phyloP scores from a whole-genome alignment of 1,284 basidiomycete species.

The Fomitopsis betulina region DNA sequence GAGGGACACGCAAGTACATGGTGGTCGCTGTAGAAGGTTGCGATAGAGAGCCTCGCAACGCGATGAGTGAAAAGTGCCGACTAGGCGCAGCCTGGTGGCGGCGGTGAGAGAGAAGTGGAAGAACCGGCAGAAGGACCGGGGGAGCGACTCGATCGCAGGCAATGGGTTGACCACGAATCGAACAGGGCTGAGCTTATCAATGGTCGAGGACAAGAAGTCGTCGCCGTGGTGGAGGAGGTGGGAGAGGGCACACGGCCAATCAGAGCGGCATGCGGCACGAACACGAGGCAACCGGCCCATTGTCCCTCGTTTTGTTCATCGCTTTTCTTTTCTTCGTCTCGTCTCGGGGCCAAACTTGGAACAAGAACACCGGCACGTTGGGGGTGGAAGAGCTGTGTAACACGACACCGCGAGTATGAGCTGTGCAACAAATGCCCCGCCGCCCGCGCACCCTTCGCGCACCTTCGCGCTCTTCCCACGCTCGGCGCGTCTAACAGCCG shows the following conservation, averaged over 20 bases:
- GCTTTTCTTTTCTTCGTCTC: not conserved
- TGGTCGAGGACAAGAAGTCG: not conserved
- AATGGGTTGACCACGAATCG: not conserved
- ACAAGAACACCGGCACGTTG: not conserved
- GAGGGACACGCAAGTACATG: slow-evolving; percentile 22
- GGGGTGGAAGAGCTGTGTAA: too few relatives aligned
- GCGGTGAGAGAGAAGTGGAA: not conserved
- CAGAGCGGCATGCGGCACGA: not conserved
- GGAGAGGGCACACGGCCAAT: not conserved
- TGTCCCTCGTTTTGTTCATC: not conserved
- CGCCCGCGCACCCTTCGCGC: too few relatives aligned
- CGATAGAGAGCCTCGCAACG: not conserved
- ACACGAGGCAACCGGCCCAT: not conserved
- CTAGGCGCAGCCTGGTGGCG: slow-evolving; percentile 8
- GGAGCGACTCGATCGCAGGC: not conserved
- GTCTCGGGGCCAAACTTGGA: not conserved
- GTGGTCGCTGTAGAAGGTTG: not conserved
- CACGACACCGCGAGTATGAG: too few relatives aligned
- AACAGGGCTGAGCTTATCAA: not conserved
- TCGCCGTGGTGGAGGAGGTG: not conserved
- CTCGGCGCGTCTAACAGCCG: too few relatives aligned
- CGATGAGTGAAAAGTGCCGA: slow-evolving; percentile 1
- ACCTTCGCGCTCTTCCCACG: too few relatives aligned
- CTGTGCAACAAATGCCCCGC: too few relatives aligned
- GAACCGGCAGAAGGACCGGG: not conserved